Evolutionary conservation across 345 rosid genomes (phyloP).

Genomic region (Melaleuca alternifolia): DNA sequence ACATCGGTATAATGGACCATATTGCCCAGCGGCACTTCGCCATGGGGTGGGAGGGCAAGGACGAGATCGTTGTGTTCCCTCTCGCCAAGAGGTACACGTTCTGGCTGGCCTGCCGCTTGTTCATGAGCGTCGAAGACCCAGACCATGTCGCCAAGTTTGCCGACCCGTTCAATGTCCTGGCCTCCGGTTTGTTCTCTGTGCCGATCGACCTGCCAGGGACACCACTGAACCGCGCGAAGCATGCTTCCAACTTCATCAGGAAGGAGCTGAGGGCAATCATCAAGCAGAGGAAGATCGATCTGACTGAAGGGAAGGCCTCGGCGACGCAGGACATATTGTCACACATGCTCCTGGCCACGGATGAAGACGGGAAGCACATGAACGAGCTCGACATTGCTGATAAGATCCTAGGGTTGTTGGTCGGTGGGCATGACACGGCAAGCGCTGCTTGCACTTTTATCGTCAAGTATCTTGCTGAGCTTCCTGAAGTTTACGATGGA

Average conservation of each 20-base stretch:
- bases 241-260: constrained; percentile 9
- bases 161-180: constrained; percentile 5
- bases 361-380: constrained; percentile 13
- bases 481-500: constrained; percentile 5
- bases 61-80: constrained; percentile 5
- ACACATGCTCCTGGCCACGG: constrained; percentile 9
- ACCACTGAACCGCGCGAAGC: not conserved
- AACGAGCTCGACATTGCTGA: constrained; percentile 11
- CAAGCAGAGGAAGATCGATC: constrained; percentile 11
- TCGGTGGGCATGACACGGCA: constrained; percentile 13
- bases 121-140: constrained; percentile 6
- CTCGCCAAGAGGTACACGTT: constrained; percentile 9
- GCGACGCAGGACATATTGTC: constrained; percentile 9
- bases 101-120: constrained; percentile 11
- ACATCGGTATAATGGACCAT: constrained; percentile 12
- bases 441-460: constrained; percentile 13
- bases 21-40: constrained; percentile 9
- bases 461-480: constrained; percentile 12
- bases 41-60: constrained; percentile 10
- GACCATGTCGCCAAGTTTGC: constrained; percentile 8
- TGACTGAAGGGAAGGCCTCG: constrained; percentile 5
- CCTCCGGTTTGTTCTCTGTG: constrained; percentile 6
- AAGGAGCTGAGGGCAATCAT: constrained; percentile 5
- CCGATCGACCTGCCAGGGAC: constrained; percentile 14
- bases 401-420: constrained; percentile 6